Evolutionary conservation across 2,329 filamentous ascomycete genomes (phyloP), one percentile per base, ranked within the genome.

Genomic region (Clarireedia hainanense): DNA sequence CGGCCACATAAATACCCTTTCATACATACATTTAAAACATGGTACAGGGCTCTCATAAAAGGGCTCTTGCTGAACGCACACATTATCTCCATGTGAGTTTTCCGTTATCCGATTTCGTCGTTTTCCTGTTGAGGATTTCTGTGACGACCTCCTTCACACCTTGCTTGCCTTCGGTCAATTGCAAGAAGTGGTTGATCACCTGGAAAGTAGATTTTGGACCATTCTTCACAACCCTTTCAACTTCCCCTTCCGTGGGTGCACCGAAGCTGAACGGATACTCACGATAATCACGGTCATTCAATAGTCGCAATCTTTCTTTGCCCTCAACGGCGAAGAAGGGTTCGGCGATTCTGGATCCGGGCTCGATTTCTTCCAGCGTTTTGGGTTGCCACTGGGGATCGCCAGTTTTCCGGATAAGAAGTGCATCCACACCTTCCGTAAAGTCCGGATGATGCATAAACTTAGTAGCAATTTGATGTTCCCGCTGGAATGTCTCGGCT

Each of bases 401-500:
- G 17, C 68, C 65, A 12, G 65, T 75, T 73, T 90, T 90, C 67
- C 83, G 79, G 64, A 94, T 80, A 42, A 99, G 79, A 49, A 86
- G 80, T 24, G 90, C 86, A 51, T 83, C 83, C n/a, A 99, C 92
- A 53, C 94, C 94, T 73, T 95, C 89, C 45, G 84, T 84, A 68
- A 99, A 99, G 72, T 99, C 94, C 4, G 83, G 87, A 70, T 94
- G 86, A 56, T 79, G 78, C 92, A 99, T 97, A 76, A 99, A 97
- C 61, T 84, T 81, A 57, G 80, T 76, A 2, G 92, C 91, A 58
- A 99, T 90, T 67, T 86, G 80, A 72, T 94, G 81, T 75, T 99
- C 94, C 60, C 84, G 84, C 68, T 85, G 77, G 78, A 97, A 99
- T 0, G 92, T 85, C 72, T 96, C 81, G 15, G 80, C 75, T 65